These are phyloP conservation scores for Podaxis sp. DNA, from an alignment of 768 basidiomycete genomes.

Conservation along the genomic window DNA sequence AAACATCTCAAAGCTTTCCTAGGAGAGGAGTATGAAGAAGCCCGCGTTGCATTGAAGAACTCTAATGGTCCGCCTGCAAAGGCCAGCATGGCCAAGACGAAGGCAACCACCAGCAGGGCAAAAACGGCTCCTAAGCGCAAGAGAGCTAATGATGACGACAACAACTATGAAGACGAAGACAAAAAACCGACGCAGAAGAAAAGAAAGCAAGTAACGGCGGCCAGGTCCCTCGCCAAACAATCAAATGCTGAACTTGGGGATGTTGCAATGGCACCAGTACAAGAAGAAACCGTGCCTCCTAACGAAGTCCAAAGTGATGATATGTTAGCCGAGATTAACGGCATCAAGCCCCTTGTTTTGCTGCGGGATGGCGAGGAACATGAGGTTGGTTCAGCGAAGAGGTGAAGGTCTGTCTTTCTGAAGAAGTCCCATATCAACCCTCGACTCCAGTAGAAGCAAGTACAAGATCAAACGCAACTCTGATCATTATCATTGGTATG, in stretches of 20 bases:
- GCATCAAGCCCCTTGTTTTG: constrained; percentile 43
- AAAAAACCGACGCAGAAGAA: constrained; percentile 7
- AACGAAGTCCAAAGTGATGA: not conserved
- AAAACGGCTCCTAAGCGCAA: constrained; percentile 7
- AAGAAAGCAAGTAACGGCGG: not conserved
- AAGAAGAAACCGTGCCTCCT: not conserved
- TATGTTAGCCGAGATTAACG: constrained; percentile 31
- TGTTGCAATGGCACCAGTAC: not conserved
- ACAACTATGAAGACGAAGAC: not conserved
- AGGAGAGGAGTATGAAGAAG: constrained; percentile 43
- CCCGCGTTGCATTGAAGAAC: constrained; percentile 39
- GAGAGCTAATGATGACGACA: not conserved
- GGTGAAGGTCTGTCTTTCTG: constrained; percentile 19
- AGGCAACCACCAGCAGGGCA: not conserved
- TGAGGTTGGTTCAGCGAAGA: constrained; percentile 38
- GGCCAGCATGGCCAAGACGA: constrained; percentile 3
- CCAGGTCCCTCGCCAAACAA: not conserved
- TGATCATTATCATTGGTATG: constrained; percentile 38
- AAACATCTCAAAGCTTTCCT: constrained; percentile 41
- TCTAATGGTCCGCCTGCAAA: constrained; percentile 25
- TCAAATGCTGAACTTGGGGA: not conserved
- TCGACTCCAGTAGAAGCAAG: constrained; percentile 23
- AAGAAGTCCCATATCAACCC: not conserved
- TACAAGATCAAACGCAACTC: constrained; percentile 34
- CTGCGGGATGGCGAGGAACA: constrained; percentile 44